These are phyloP conservation scores for Nematocida sp. DNA, from an alignment of 371 early-diverging fungal species.

Conservation along the genomic window DNA sequence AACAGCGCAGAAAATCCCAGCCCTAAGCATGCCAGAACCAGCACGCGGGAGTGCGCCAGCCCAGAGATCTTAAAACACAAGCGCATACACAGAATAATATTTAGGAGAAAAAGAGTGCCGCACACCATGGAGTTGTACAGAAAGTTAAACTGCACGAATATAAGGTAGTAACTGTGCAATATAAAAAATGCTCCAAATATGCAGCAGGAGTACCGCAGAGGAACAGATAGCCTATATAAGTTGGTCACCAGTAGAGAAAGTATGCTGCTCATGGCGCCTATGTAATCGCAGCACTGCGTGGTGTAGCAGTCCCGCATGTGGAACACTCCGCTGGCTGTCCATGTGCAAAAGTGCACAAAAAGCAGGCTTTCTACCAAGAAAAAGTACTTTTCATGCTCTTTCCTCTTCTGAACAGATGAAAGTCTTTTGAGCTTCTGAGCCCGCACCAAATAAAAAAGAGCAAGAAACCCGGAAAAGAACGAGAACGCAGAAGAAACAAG, in stretches of 20 bases:
- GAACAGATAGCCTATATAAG: neutral
- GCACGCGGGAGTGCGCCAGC: slow-evolving; percentile 11
- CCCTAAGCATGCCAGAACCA: slow-evolving; percentile 6
- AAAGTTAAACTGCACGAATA: slow-evolving; percentile 36
- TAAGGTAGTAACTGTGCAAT: slow-evolving; percentile 9
- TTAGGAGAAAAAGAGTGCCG: neutral
- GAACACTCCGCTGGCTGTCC: slow-evolving; percentile 22
- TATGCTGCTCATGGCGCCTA: slow-evolving; percentile 29
- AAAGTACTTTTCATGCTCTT: neutral
- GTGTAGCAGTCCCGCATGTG: slow-evolving; percentile 34
- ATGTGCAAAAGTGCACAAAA: neutral
- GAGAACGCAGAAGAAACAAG: slow-evolving; percentile 26
- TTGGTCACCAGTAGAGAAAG: neutral
- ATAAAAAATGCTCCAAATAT: neutral
- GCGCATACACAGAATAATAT: slow-evolving; percentile 7
- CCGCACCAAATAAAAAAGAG: neutral
- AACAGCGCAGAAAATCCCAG: neutral
- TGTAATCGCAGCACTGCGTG: slow-evolving; percentile 46
- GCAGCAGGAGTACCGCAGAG: neutral
- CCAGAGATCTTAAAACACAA: neutral
- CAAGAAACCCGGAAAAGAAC: neutral
- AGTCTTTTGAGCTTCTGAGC: neutral
- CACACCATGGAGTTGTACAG: slow-evolving; percentile 26
- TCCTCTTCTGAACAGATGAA: neutral
- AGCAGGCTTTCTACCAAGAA: neutral